A percentile compares a stretch with the other conserved stretches of the same genome.
Conservation (phyloP, 2,329 filamentous ascomycete species). For the Aspergillus alliaceus region DNA sequence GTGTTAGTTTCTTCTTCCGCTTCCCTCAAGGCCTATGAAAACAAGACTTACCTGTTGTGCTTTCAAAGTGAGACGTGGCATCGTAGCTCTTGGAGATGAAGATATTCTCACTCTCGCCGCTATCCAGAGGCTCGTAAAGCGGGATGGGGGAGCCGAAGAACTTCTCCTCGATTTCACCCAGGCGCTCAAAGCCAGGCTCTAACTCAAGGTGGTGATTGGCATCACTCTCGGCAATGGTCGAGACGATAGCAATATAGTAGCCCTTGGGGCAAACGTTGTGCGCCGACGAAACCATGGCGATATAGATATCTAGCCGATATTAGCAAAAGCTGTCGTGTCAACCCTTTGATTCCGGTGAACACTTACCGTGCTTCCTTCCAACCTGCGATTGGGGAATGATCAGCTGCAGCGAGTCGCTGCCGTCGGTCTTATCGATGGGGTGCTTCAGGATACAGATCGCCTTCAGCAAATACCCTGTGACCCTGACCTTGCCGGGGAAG, state of each 20-base stretch:
- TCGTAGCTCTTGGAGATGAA: slow-evolving; percentile 99
- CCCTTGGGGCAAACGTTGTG: slow-evolving; percentile 99
- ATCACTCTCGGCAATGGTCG: slow-evolving; percentile 87
- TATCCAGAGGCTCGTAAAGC: slow-evolving; percentile 84
- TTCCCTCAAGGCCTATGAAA: not conserved
- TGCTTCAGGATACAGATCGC: slow-evolving; percentile 98
- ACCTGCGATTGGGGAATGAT: slow-evolving; percentile 99
- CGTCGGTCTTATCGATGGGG: slow-evolving; percentile 84
- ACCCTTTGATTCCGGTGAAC: not conserved
- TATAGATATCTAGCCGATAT: slow-evolving; percentile 75
- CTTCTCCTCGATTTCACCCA: slow-evolving; percentile 92
- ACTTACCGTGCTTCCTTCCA: slow-evolving; percentile 87
- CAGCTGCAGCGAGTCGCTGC: slow-evolving; percentile 85
- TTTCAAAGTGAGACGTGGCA: slow-evolving; percentile 97
- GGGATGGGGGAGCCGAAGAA: slow-evolving; percentile 94
- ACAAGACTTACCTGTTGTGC: slow-evolving; percentile 59
- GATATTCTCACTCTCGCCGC: slow-evolving; percentile 82
- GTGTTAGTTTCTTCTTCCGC: slow-evolving; percentile 9
- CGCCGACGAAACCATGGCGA: slow-evolving; percentile 89
- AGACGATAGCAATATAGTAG: slow-evolving; percentile 98
- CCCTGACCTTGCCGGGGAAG: slow-evolving; percentile 85
- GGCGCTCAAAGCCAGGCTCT: slow-evolving; percentile 83
- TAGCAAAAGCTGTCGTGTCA: slow-evolving; percentile 11
- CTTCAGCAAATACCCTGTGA: slow-evolving; percentile 86
- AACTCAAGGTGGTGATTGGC: slow-evolving; percentile 97